Evolutionary conservation across 2,329 filamentous ascomycete species (phyloP).

Genomic region (Corynespora cassiicola): DNA sequence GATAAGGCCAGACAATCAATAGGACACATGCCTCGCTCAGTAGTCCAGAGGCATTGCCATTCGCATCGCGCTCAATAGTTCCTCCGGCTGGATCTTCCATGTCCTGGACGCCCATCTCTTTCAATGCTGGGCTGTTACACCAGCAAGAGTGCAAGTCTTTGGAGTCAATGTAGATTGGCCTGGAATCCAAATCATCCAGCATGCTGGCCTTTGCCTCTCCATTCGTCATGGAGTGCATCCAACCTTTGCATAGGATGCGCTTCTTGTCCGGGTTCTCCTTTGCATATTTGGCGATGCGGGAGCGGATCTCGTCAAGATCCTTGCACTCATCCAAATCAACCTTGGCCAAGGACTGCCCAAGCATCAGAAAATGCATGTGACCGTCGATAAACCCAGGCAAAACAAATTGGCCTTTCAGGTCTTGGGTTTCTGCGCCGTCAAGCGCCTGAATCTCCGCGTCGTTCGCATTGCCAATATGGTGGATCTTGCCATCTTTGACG

Average conservation of each 20-base stretch:
- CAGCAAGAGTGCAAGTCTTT: slow-evolving; percentile 65
- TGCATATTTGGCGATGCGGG: slow-evolving; percentile 54
- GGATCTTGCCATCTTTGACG: slow-evolving; percentile 49
- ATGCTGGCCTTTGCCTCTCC: slow-evolving; percentile 56
- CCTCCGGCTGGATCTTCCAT: slow-evolving; percentile 60
- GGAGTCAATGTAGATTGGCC: slow-evolving; percentile 63
- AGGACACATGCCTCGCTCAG: slow-evolving; percentile 62
- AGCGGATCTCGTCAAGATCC: slow-evolving; percentile 57
- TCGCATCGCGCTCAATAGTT: slow-evolving; percentile 56
- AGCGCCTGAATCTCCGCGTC: slow-evolving; percentile 34
- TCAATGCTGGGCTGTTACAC: slow-evolving; percentile 60
- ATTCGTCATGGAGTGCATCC: slow-evolving; percentile 64
- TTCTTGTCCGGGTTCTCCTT: slow-evolving; percentile 51
- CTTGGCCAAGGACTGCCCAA: slow-evolving; percentile 62
- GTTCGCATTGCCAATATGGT: slow-evolving; percentile 45
- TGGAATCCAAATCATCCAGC: slow-evolving; percentile 59
- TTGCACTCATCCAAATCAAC: slow-evolving; percentile 56
- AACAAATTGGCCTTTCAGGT: slow-evolving; percentile 50
- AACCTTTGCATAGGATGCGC: slow-evolving; percentile 60
- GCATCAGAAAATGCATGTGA: slow-evolving; percentile 63
- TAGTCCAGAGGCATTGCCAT: slow-evolving; percentile 58
- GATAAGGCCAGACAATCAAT: slow-evolving; percentile 61
- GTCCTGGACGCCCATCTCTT: slow-evolving; percentile 56
- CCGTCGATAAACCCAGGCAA: slow-evolving; percentile 65
- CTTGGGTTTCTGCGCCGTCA: slow-evolving; percentile 26